phyloP scores from a whole-genome alignment of 805 yeast genomes.

The Wickerhamiella alocasiicola region DNA sequence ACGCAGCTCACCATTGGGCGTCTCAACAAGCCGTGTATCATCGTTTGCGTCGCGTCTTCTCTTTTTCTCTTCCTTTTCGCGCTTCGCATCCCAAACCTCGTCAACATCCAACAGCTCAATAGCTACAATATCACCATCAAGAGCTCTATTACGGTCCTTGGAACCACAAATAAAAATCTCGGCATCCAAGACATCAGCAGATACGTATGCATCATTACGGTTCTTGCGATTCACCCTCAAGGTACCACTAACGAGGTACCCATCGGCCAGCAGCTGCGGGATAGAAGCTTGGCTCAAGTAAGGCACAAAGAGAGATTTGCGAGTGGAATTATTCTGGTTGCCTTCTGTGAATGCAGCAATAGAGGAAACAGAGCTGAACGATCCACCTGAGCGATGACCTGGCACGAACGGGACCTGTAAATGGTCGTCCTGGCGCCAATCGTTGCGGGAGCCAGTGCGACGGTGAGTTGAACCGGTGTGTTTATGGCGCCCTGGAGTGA shows the following conservation, averaged over 20 bases:
- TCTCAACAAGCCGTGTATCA: conserved; percentile 21
- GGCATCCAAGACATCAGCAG: conserved; percentile 89
- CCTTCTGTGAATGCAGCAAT: conserved; percentile 16
- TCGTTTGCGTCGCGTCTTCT: conserved; percentile 58
- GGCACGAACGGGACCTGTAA: conserved; percentile 40
- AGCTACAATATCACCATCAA: conserved; percentile 94
- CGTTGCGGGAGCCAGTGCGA: conserved; percentile 26
- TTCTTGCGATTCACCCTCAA: conserved; percentile 91
- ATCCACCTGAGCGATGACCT: conserved; percentile 69
- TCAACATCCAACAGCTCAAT: conserved; percentile 89
- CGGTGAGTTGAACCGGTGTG: conserved; percentile 30
- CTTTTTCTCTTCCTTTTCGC: conserved; percentile 95
- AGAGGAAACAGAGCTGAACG: conserved; percentile 41
- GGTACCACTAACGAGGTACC: conserved; percentile 83
- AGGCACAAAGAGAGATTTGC: conserved; percentile 78
- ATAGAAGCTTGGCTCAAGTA: conserved; percentile 87
- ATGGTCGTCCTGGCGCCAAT: conserved; percentile 19
- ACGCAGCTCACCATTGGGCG: conserved; percentile 31
- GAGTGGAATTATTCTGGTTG: conserved; percentile 15
- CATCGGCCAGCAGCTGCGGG: conserved; percentile 80
- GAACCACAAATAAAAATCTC: conserved; percentile 97
- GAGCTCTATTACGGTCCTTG: conserved; percentile 92
- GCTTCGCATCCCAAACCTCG: conserved; percentile 94
- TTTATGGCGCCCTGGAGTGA: conserved; percentile 16
- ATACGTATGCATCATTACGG: conserved; percentile 95